Evolutionary conservation across 768 basidiomycete genomes (phyloP).

Genomic region (Termitomyces sp.): DNA sequence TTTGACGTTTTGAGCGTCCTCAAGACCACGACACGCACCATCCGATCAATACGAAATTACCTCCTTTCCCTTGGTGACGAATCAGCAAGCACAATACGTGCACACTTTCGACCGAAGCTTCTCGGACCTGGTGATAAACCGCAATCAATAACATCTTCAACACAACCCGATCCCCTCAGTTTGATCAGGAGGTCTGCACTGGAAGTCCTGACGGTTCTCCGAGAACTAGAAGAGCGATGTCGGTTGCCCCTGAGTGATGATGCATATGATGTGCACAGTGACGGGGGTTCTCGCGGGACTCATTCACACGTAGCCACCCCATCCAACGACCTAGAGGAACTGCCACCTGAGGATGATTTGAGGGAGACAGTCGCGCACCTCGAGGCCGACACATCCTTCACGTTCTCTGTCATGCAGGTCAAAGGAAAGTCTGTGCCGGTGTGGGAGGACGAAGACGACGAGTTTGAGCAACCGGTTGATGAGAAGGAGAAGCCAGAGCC

Average conservation of each 20-base stretch:
- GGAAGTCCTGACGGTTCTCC: conserved; percentile 76
- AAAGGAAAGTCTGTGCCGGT: conserved; percentile 69
- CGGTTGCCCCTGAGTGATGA: conserved; percentile 76
- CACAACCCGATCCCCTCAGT: conserved; percentile 53
- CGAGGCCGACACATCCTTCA: conserved; percentile 60
- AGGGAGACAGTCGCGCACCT: conserved; percentile 20
- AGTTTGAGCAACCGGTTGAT: conserved; percentile 16
- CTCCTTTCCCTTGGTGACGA: conserved; percentile 79
- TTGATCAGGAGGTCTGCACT: conserved; percentile 74
- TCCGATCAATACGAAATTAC: conserved; percentile 83
- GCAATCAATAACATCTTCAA: conserved; percentile 22
- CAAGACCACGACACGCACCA: conserved; percentile 73
- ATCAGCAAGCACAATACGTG: conserved; percentile 46
- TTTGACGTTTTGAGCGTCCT: conserved; percentile 68
- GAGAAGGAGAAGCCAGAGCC: conserved; percentile 59
- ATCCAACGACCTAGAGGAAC: conserved; percentile 22
- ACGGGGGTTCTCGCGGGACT: conserved; percentile 41
- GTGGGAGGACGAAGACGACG: conserved; percentile 72
- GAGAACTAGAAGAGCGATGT: conserved; percentile 74
- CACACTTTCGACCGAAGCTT: conserved; percentile 53
- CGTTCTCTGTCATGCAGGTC: conserved; percentile 66
- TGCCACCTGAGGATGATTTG: conserved; percentile 33
- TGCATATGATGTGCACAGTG: conserved; percentile 78
- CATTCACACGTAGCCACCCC: conserved; percentile 45
- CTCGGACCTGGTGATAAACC: conserved; percentile 32